Base-by-base conservation (phyloP, 768 basidiomycete genomes). In the Panaeolus papilionaceus region DNA sequence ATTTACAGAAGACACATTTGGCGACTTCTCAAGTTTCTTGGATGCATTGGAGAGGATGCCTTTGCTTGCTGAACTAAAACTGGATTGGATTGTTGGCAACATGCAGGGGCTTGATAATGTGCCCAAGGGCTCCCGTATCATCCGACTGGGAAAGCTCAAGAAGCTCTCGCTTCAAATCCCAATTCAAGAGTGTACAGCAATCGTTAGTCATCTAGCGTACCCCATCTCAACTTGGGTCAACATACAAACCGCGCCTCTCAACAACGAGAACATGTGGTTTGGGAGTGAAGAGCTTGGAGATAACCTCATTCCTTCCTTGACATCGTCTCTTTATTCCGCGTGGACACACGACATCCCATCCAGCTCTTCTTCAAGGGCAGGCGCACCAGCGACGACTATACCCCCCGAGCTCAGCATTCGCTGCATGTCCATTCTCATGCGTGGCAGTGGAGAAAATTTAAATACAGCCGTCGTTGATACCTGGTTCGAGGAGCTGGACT, bases 11-110 rank as follows among this genome's bases (percentile, higher is more conserved):
- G 26, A 51, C 47, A 51, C 26, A 9, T 26, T 26, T 9, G 47
- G 47, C 9, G 23, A 20, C n/a, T 12, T 51, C 2, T 20, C 47
- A 6, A 26, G 26, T 3, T 51, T 20, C 26, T 26, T 51, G 47
- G 47, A 51, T 51, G 47, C 47, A 20, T 20, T 51, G 20, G 47
- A 51, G 20, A 23, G 47, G 20, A 51, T 51, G 47, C 47, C 47
- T 20, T 26, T 18, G 23, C 47, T 51, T 51, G 47, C 9, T 9
- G 20, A 26, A 8, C 47, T 51, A 18, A 20, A 51, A 9, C 10
- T 51, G 20, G 20, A 51, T 7, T 51, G 47, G 47, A 26, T 23
- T 20, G 9, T 9, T 51, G 20, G 26, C n/a, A 51, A 26, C 47
- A 23, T 51, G 6, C 6, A 18, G 20, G 26, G 26, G 20, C 47